Conservation (phyloP, 495 filamentous ascomycete species). For the Penicillium longicatenatum region DNA sequence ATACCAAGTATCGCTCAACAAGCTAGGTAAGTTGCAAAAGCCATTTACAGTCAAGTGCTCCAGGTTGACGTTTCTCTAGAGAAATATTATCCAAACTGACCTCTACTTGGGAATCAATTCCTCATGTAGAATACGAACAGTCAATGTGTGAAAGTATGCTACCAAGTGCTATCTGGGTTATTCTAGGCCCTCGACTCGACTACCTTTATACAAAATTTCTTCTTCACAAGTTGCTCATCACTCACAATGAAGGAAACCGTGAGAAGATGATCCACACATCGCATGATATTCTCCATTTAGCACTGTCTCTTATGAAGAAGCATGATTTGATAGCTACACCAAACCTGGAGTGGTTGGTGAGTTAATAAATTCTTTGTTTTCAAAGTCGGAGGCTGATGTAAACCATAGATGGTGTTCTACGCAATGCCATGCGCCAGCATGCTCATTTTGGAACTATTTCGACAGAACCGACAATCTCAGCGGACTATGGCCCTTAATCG, state of each 20-base stretch:
- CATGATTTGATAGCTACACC: not conserved
- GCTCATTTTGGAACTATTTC: not conserved
- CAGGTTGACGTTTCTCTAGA: not conserved
- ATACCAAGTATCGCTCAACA: not conserved
- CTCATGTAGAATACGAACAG: not conserved
- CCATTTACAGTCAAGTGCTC: not conserved
- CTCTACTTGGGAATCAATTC: not conserved
- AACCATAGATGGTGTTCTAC: not conserved
- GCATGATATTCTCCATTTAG: not conserved
- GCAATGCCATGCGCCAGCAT: not conserved
- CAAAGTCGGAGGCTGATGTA: not conserved
- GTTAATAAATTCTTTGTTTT: not conserved
- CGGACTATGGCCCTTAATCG: not conserved
- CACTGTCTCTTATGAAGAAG: not conserved
- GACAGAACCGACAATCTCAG: not conserved
- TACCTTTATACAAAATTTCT: not conserved
- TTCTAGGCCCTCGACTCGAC: not conserved
- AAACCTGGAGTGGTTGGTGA: not conserved
- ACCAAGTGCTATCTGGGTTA: not conserved
- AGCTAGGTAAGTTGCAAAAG: not conserved
- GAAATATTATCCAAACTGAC: not conserved
- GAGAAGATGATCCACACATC: not conserved
- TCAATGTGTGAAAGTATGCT: not conserved
- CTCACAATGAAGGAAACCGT: not conserved
- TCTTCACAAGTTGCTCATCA: not conserved